Evolutionary conservation across 495 filamentous ascomycete genomes (phyloP).

Genomic region (Aspergillus conjunctus): DNA sequence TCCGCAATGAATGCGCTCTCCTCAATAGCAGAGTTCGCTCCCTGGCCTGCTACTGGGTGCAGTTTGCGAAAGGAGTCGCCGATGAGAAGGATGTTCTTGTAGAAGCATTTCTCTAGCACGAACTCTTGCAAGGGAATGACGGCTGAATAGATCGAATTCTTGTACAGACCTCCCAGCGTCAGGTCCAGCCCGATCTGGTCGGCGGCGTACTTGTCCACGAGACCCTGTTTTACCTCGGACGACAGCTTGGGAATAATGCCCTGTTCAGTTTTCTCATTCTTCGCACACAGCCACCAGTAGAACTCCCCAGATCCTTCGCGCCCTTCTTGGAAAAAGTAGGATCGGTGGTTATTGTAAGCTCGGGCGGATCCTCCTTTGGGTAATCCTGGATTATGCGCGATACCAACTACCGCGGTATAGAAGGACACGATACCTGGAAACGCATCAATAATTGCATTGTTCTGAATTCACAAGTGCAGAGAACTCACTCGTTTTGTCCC

Average conservation of each 20-base stretch:
- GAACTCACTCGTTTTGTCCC: neutral
- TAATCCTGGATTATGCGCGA: neutral
- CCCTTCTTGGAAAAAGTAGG: slow-evolving; percentile 1
- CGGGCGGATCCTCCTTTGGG: neutral
- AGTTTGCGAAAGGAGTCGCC: neutral
- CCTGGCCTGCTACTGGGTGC: neutral
- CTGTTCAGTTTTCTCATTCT: neutral
- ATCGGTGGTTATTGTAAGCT: neutral
- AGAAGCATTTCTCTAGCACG: neutral
- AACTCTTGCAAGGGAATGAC: neutral
- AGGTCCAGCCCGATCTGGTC: neutral
- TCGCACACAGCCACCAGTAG: neutral
- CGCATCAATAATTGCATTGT: neutral
- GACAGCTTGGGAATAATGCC: neutral
- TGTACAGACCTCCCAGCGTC: neutral
- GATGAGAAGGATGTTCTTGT: neutral
- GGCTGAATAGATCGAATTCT: neutral
- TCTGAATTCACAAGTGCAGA: too few relatives aligned
- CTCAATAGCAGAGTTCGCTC: neutral
- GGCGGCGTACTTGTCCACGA: neutral
- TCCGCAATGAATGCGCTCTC: neutral
- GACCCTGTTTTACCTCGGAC: neutral
- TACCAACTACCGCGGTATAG: neutral
- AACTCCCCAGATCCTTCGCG: neutral
- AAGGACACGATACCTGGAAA: neutral